Evolutionary conservation across 352 stramenopile species (phyloP).

Genomic region (Elongisporangium undulatum): DNA sequence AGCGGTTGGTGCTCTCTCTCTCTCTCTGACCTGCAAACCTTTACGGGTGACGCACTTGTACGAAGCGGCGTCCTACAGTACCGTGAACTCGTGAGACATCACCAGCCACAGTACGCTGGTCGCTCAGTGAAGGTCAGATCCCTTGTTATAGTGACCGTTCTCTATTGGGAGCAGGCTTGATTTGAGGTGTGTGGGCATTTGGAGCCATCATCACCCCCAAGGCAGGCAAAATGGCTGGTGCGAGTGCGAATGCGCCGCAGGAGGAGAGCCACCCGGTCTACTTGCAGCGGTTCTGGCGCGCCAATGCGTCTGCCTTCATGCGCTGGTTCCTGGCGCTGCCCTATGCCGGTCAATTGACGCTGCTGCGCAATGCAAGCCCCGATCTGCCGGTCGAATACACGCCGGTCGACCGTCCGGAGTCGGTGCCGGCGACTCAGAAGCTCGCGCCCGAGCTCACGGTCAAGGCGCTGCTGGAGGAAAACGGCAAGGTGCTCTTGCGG

Average conservation of each 20-base stretch:
- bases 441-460: slow-evolving; percentile 71
- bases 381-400: slow-evolving; percentile 67
- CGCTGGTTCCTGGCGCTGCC: slow-evolving; percentile 78
- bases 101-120: background rate
- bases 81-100: background rate
- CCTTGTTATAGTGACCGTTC: background rate
- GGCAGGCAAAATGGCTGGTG: slow-evolving; percentile 24
- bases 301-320: slow-evolving; percentile 77
- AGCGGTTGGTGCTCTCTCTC: background rate
- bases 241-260: slow-evolving; percentile 8
- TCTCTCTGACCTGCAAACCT: background rate
- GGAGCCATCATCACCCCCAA: background rate
- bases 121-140: background rate
- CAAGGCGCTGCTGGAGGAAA: slow-evolving; percentile 69
- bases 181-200: background rate
- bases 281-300: slow-evolving; percentile 69
- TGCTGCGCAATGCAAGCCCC: slow-evolving; percentile 75
- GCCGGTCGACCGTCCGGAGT: slow-evolving; percentile 28
- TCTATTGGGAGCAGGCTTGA: background rate
- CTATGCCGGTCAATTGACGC: slow-evolving; percentile 67
- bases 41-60: background rate
- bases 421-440: slow-evolving; percentile 39
- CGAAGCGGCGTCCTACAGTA: background rate
- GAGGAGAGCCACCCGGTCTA: slow-evolving; percentile 44
- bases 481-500: slow-evolving; percentile 72